phyloP scores from a whole-genome alignment of 305 asterid genomes.

The Solanum chacoense region DNA sequence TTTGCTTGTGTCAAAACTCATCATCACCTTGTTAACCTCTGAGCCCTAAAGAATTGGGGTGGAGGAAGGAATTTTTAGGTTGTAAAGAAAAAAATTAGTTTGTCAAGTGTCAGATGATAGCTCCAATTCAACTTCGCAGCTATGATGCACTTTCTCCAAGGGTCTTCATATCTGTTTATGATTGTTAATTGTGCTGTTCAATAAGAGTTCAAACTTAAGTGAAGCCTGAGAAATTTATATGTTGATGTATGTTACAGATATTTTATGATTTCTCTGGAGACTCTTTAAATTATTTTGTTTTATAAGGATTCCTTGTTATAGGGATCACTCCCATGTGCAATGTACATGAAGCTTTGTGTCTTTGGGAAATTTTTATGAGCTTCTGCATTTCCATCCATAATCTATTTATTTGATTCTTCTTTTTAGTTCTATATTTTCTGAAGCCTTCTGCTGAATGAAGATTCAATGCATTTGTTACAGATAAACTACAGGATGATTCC shows the following conservation, averaged over 20 bases:
- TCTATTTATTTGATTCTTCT: neutral
- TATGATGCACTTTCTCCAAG: neutral
- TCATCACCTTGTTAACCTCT: neutral
- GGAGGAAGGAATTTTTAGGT: neutral
- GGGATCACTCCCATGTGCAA: neutral
- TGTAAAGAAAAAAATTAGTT: neutral
- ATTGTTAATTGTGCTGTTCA: neutral
- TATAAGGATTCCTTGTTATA: neutral
- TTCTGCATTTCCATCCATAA: neutral
- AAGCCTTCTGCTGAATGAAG: neutral
- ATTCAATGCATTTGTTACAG: constrained; percentile 17
- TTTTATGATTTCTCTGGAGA: neutral
- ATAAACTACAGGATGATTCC: constrained; percentile 41
- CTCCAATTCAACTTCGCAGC: neutral
- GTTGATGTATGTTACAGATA: neutral
- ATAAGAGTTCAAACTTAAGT: neutral
- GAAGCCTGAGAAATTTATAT: neutral
- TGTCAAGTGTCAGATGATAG: neutral
- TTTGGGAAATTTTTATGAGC: neutral
- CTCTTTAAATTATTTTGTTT: neutral
- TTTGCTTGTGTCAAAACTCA: neutral
- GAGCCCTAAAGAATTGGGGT: neutral
- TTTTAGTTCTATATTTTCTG: neutral
- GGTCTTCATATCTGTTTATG: neutral
- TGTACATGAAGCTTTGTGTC: neutral